phyloP scores from a whole-genome alignment of 805 yeast genomes.

The Starmerella stigmatis region DNA sequence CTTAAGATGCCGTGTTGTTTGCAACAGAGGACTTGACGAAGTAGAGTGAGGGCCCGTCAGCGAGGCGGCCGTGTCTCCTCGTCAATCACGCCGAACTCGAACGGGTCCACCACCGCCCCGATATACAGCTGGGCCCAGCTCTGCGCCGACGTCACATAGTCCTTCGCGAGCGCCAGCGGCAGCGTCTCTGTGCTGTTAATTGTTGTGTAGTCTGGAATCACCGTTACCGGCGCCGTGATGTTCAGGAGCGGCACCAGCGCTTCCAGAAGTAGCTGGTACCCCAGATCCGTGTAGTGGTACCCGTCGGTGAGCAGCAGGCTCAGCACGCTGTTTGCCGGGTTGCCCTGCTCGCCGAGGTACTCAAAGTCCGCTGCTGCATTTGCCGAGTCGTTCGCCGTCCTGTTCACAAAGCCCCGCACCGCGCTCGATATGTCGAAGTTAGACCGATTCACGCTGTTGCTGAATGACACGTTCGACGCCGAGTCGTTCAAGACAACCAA shows the following conservation, averaged over 20 bases:
- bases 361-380: too few species aligned
- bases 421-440: background rate
- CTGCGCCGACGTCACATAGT: background rate
- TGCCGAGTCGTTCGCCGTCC: background rate
- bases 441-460: background rate
- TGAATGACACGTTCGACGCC: background rate
- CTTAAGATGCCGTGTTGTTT: too few species aligned
- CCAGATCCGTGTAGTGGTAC: conserved; percentile 47
- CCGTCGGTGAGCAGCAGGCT: conserved; percentile 40
- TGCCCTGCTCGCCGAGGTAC: conserved; percentile 12
- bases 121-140: too few species aligned
- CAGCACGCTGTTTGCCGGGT: conserved; percentile 13
- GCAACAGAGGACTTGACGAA: too few species aligned
- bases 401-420: too few species aligned
- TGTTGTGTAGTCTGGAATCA: background rate
- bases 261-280: conserved; percentile 39
- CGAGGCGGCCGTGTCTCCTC: too few species aligned
- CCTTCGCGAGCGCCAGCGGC: background rate
- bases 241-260: conserved; percentile 4
- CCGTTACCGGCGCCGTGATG: background rate
- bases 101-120: too few species aligned
- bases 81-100: too few species aligned
- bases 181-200: conserved; percentile 8
- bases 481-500: too few species aligned
- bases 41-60: too few species aligned